A percentile compares a stretch with the other conserved stretches of the same genome.
Conservation (phyloP, 495 filamentous ascomycete genomes). For the Hypoxylon fuscum region DNA sequence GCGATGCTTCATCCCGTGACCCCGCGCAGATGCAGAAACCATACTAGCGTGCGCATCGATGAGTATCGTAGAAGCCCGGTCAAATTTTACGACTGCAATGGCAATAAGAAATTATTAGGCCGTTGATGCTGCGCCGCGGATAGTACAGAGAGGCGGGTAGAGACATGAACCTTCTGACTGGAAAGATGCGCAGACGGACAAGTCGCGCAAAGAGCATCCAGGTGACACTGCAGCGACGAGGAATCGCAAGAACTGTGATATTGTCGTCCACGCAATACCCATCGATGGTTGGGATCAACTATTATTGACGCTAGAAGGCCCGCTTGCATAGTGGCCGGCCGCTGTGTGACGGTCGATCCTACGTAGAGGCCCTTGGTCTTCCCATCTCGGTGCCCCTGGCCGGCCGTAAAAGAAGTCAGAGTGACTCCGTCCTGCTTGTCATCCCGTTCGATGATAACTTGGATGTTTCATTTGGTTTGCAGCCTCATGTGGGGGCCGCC, state of each 20-base stretch:
- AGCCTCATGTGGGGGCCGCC: conserved; percentile 35
- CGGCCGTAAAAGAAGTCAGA: conserved; percentile 21
- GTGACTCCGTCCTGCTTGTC: conserved; percentile 22
- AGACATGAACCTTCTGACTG: conserved; percentile 26
- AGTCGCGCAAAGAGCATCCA: neutral
- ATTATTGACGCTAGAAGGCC: conserved; percentile 13
- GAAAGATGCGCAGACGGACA: conserved; percentile 13
- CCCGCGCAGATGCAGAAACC: conserved; percentile 26
- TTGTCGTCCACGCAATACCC: conserved; percentile 12
- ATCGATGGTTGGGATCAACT: conserved; percentile 1
- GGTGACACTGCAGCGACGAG: conserved; percentile 21
- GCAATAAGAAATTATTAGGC: neutral
- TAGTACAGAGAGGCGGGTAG: conserved; percentile 23
- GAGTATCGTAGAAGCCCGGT: neutral
- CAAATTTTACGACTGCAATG: conserved; percentile 4
- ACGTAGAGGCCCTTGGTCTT: conserved; percentile 13
- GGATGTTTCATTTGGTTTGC: conserved; percentile 24
- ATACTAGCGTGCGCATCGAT: neutral
- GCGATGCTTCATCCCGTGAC: conserved; percentile 34
- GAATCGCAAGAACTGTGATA: conserved; percentile 8
- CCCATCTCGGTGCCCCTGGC: conserved; percentile 24
- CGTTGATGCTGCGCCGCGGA: conserved; percentile 5
- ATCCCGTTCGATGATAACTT: conserved; percentile 10
- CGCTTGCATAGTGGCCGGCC: conserved; percentile 19
- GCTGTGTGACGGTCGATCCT: conserved; percentile 33